Evolutionary conservation across 805 yeast species (phyloP).

Genomic region (Candida mattraensis): DNA sequence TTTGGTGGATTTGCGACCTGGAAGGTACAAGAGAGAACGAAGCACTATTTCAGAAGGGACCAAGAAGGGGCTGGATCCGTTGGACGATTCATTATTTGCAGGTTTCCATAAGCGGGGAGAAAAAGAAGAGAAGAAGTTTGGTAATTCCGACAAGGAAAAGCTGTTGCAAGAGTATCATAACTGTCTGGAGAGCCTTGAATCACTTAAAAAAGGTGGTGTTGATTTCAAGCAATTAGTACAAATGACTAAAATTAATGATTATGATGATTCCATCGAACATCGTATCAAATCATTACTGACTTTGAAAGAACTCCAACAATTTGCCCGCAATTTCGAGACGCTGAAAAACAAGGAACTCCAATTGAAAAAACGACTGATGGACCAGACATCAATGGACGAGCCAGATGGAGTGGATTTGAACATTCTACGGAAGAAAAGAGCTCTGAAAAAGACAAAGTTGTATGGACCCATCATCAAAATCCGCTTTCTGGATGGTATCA

Average conservation of each 20-base stretch:
- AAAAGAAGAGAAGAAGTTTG: conserved; percentile 63
- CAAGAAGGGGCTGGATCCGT: conserved; percentile 42
- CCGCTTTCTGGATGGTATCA: conserved; percentile 37
- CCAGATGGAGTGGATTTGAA: conserved; percentile 16
- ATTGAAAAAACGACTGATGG: conserved; percentile 29
- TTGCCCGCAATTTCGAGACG: conserved; percentile 37
- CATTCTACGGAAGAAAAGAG: conserved; percentile 12
- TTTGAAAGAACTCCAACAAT: conserved; percentile 42
- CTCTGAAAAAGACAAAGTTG: conserved; percentile 21
- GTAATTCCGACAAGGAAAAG: conserved; percentile 51
- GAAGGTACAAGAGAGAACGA: too few relatives aligned
- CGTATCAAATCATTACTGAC: conserved; percentile 52
- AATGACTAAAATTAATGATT: conserved; percentile 45
- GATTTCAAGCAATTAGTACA: conserved; percentile 12
- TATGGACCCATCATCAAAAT: conserved; percentile 41
- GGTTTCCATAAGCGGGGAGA: conserved; percentile 59
- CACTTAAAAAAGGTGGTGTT: conserved; percentile 29
- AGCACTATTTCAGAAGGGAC: too few relatives aligned
- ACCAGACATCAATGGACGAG: conserved; percentile 32
- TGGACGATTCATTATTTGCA: conserved; percentile 44
- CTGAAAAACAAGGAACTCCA: conserved; percentile 38
- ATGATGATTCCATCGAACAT: conserved; percentile 49
- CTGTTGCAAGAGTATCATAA: conserved; percentile 58
- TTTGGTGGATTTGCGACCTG: conserved; percentile 19
- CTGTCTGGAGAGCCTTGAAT: conserved; percentile 44